phyloP scores from a whole-genome alignment of 2,329 filamentous ascomycete species.

The Reticulascus tulasneorum region DNA sequence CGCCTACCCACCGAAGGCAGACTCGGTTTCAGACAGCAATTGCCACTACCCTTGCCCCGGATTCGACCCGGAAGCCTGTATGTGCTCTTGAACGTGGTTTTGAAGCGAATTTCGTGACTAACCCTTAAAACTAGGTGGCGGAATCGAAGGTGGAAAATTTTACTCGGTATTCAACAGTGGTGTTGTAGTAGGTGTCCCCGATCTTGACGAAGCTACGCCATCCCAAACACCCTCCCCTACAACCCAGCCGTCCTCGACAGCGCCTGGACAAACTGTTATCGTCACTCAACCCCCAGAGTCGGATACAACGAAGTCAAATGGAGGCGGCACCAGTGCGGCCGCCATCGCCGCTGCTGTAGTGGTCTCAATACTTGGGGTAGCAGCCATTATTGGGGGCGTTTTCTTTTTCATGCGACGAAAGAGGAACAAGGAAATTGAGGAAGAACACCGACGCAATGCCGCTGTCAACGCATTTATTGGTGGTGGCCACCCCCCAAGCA shows the following conservation, averaged over 20 bases:
- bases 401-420: conserved; percentile 74
- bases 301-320: conserved; percentile 15
- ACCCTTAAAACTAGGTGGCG: conserved; percentile 27
- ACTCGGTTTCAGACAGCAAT: conserved; percentile 49
- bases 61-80: conserved; percentile 62
- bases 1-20: conserved; percentile 55
- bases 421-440: conserved; percentile 73
- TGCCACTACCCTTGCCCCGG: conserved; percentile 67
- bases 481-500: conserved; percentile 57
- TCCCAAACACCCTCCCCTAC: conserved; percentile 22
- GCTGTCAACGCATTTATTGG: conserved; percentile 74
- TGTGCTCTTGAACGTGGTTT: conserved; percentile 22
- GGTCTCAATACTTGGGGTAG: conserved; percentile 70
- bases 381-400: conserved; percentile 60
- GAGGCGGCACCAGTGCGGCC: conserved; percentile 61
- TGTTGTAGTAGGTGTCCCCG: conserved; percentile 33
- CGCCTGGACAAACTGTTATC: conserved; percentile 12
- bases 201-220: conserved; percentile 22
- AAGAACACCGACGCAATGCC: conserved; percentile 78
- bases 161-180: conserved; percentile 51
- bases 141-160: conserved; percentile 20
- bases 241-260: conserved; percentile 12
- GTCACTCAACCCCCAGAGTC: conserved; percentile 5
- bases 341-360: conserved; percentile 87
- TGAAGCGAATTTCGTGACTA: background rate